Percentiles rank a stretch among this genome's conserved stretches.
phyloP scores from a whole-genome alignment of 2,329 filamentous ascomycete species.

The Scytalidium lignicola region DNA sequence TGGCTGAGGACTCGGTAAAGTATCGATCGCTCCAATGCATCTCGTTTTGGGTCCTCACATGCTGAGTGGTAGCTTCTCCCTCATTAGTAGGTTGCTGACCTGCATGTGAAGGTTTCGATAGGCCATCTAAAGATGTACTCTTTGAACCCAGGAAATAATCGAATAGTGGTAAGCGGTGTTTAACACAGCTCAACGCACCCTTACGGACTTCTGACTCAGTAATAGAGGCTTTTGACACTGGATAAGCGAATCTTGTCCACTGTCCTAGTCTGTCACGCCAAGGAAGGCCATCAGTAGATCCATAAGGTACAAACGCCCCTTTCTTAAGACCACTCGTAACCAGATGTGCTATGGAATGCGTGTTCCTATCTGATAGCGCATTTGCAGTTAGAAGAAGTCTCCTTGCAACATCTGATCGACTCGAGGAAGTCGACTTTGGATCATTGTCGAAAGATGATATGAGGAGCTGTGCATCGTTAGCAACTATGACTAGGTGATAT shows the following conservation, averaged over 20 bases:
- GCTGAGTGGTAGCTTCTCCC: no score
- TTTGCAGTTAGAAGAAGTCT: constrained; percentile 20
- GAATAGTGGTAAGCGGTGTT: background rate
- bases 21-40: constrained; percentile 10
- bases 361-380: constrained; percentile 9
- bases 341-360: constrained; percentile 13
- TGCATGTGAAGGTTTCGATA: background rate
- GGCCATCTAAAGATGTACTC: background rate
- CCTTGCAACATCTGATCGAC: constrained; percentile 14
- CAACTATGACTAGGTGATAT: background rate
- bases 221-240: constrained; percentile 11
- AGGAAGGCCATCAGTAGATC: constrained; percentile 12
- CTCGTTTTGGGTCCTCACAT: background rate
- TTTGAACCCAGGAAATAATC: background rate
- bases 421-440: constrained; percentile 7
- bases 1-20: constrained; percentile 17
- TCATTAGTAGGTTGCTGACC: background rate
- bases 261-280: constrained; percentile 24
- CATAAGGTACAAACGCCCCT: constrained; percentile 15
- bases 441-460: constrained; percentile 11
- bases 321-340: background rate
- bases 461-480: constrained; percentile 8
- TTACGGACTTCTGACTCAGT: background rate
- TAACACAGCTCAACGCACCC: background rate
- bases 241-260: constrained; percentile 24